A percentile compares a stretch with the other conserved stretches of the same genome.
phyloP scores from a whole-genome alignment of 2,329 filamentous ascomycete species.

The Aspergillus glaucus region DNA sequence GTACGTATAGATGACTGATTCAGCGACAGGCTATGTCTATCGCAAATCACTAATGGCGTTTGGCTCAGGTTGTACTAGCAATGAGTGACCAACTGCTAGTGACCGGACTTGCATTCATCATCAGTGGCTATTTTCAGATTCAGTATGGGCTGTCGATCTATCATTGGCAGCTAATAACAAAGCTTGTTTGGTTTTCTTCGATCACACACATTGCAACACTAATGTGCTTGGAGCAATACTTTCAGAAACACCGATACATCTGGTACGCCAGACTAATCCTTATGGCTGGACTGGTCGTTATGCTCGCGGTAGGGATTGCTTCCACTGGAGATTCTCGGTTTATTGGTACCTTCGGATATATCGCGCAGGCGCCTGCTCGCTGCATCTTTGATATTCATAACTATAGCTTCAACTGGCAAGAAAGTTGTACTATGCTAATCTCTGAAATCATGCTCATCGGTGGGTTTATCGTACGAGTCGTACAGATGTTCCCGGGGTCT shows the following conservation, averaged over 20 bases:
- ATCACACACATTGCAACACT: background rate
- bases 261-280: background rate
- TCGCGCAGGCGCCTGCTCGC: too few relatives aligned
- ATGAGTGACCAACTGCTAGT: conserved; percentile 1
- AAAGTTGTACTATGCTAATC: background rate
- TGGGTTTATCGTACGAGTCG: background rate
- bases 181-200: background rate
- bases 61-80: background rate
- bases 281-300: background rate
- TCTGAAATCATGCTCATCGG: background rate
- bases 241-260: background rate
- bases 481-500: background rate
- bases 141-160: background rate
- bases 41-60: too few relatives aligned
- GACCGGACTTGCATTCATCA: background rate
- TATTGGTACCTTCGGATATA: too few relatives aligned
- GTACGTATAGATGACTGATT: background rate
- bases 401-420: background rate
- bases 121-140: background rate
- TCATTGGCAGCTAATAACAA: conserved; percentile 1
- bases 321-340: background rate
- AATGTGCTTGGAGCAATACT: background rate
- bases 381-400: background rate
- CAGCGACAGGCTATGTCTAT: too few relatives aligned
- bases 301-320: background rate